Evolutionary conservation across 306 rosid species (phyloP).

Genomic region (Pachyrhizus erosus): DNA sequence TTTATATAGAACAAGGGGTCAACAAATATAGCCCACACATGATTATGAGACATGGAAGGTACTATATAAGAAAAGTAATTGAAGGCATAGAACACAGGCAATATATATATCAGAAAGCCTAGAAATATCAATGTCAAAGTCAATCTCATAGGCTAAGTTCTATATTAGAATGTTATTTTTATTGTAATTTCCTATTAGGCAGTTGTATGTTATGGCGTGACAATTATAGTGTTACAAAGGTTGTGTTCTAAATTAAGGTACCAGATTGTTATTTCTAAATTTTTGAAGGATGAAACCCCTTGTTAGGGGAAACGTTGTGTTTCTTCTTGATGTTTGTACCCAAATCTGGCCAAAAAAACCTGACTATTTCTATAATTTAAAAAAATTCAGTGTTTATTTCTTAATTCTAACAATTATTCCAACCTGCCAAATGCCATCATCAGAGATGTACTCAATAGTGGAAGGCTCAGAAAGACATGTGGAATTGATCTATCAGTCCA

Average conservation of each 20-base stretch:
- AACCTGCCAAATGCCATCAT: too few species aligned
- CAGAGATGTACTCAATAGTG: too few species aligned
- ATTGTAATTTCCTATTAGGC: background rate
- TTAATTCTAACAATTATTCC: too few species aligned
- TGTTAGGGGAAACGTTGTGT: background rate
- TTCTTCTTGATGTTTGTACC: background rate
- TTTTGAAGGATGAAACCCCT: background rate
- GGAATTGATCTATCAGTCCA: too few species aligned
- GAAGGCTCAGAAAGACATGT: too few species aligned
- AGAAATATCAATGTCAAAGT: conserved; percentile 4
- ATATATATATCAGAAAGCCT: background rate
- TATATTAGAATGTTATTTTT: background rate
- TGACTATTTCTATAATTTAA: too few species aligned
- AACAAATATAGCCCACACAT: background rate
- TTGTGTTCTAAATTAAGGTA: background rate
- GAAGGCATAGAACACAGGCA: background rate
- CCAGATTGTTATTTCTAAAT: background rate
- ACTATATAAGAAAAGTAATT: too few species aligned
- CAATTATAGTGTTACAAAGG: background rate
- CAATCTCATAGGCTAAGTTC: background rate
- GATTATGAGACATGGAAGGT: background rate
- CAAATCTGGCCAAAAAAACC: background rate
- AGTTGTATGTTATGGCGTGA: background rate
- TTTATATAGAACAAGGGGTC: background rate
- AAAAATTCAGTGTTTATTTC: too few species aligned